Evolutionary conservation across 305 asterid species (phyloP).

Genomic region (Plantago lanceolata): DNA sequence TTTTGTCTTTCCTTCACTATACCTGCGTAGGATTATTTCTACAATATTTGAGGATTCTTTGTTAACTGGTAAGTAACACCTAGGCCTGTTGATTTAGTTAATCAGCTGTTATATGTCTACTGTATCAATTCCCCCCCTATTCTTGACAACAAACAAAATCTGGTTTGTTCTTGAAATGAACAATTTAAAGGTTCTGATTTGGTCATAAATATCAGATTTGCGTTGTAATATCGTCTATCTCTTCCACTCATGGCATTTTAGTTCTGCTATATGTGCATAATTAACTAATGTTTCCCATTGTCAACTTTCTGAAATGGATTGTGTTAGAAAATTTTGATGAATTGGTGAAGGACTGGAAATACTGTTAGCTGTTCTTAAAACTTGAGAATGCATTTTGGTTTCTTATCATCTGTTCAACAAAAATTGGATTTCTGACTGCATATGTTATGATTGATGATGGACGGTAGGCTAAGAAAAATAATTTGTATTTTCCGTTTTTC

Average conservation of each 20-base stretch:
- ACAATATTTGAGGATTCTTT: conserved; percentile 89
- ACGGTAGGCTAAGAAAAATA: too few relatives aligned
- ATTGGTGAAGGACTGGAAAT: too few relatives aligned
- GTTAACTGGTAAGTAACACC: conserved; percentile 59
- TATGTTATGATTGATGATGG: too few relatives aligned
- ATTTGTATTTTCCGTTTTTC: too few relatives aligned
- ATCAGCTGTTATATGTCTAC: conserved; percentile 8
- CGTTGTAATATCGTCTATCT: background rate
- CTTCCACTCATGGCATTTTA: background rate
- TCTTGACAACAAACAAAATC: background rate
- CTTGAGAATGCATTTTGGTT: too few relatives aligned
- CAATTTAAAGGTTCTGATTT: background rate
- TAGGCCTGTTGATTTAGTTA: conserved; percentile 21
- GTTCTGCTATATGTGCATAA: background rate
- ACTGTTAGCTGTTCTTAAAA: too few relatives aligned
- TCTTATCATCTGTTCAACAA: too few relatives aligned
- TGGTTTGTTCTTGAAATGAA: background rate
- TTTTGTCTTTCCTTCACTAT: conserved; percentile 86
- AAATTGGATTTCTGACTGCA: too few relatives aligned
- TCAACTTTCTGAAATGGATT: background rate
- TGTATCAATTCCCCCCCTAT: conserved; percentile 13
- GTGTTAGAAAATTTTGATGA: background rate
- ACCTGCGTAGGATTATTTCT: conserved; percentile 74
- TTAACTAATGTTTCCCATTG: background rate
- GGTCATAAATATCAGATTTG: background rate